phyloP scores from a whole-genome alignment of 164 flowering plant genomes.

The Pachysandra terminalis region DNA sequence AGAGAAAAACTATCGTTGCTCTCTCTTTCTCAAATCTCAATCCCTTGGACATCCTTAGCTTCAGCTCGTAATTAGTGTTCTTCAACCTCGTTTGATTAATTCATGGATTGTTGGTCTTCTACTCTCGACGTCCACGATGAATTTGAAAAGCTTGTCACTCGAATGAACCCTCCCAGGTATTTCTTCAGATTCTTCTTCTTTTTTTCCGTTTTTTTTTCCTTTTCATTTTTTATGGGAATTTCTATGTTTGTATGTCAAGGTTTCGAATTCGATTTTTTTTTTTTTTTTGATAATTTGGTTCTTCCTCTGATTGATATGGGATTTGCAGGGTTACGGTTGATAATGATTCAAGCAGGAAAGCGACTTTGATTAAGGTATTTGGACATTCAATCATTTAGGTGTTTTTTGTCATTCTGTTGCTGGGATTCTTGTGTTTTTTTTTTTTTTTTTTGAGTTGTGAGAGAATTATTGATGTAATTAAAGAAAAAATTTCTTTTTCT shows the following conservation, averaged over 20 bases:
- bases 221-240: neutral
- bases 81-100: neutral
- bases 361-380: conserved; percentile 77
- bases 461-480: neutral
- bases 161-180: conserved; percentile 91
- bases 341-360: conserved; percentile 54
- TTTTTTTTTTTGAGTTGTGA: neutral
- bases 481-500: neutral
- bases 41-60: no score
- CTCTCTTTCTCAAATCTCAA: neutral
- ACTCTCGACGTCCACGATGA: conserved; percentile 57
- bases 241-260: neutral
- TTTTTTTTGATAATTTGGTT: conserved; percentile 6
- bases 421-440: neutral
- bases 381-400: neutral
- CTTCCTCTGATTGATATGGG: conserved; percentile 2
- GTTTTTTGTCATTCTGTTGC: neutral
- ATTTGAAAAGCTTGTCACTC: conserved; percentile 65
- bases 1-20: no score
- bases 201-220: neutral
- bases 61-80: neutral
- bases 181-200: neutral
- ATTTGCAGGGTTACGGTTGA: conserved; percentile 78
- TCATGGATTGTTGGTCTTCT: conserved; percentile 59
- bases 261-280: neutral